These are phyloP conservation scores for Aphanoascus verrucosus DNA, from an alignment of 2,329 filamentous ascomycete species.

Conservation along the genomic window DNA sequence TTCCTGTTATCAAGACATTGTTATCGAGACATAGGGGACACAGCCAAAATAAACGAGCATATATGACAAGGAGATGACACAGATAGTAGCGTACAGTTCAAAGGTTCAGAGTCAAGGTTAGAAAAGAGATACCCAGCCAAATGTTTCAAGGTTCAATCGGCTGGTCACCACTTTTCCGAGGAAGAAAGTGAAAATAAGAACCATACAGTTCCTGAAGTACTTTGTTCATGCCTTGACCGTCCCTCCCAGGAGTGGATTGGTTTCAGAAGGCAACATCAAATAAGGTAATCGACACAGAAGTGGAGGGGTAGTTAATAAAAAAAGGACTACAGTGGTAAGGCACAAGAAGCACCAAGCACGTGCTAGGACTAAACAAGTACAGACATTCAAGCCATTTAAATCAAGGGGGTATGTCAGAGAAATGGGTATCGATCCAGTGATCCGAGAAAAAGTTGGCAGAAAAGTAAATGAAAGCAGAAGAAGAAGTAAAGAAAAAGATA, in stretches of 20 bases:
- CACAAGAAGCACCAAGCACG: conserved; percentile 1
- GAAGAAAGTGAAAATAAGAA: not conserved
- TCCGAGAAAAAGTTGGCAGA: not conserved
- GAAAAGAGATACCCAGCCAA: not conserved
- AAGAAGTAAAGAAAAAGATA: not conserved
- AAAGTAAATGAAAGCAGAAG: not conserved
- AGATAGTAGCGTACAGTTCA: conserved; percentile 3
- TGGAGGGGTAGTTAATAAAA: not conserved
- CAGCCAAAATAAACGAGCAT: not conserved
- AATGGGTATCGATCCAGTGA: conserved; percentile 11
- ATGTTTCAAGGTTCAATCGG: not conserved
- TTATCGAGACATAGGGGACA: not conserved
- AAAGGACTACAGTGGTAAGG: conserved; percentile 1
- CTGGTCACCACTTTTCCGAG: no score
- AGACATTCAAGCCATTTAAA: conserved; percentile 1
- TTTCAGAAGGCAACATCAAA: not conserved
- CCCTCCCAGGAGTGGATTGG: not conserved
- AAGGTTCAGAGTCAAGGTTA: not conserved
- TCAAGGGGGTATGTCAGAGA: conserved; percentile 11
- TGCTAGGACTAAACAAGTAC: conserved; percentile 1
- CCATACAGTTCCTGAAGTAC: not conserved
- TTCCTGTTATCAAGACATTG: conserved; percentile 5
- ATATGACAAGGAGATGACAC: conserved; percentile 3
- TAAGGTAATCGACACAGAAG: not conserved
- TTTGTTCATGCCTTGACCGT: not conserved